Conservation (phyloP, 2,329 filamentous ascomycete species). For the Elsinoe fawcettii region DNA sequence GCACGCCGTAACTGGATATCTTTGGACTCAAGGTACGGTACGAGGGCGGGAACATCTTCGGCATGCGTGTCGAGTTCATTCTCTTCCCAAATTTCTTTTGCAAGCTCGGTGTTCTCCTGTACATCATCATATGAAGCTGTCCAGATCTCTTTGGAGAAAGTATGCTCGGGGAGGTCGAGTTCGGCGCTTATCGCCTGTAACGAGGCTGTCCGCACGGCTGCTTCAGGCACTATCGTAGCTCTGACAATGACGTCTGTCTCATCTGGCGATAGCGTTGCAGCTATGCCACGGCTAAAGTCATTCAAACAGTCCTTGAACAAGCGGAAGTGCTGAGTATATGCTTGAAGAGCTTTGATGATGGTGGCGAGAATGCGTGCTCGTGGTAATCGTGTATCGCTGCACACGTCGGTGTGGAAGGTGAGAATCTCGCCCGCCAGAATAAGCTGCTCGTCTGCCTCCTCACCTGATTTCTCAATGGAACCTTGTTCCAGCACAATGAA, state of each 20-base stretch:
- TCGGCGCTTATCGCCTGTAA: slow-evolving; percentile 86
- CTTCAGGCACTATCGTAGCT: slow-evolving; percentile 70
- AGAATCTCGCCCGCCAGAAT: slow-evolving; percentile 83
- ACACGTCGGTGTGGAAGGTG: slow-evolving; percentile 77
- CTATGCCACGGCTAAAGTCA: slow-evolving; percentile 76
- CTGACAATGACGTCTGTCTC: slow-evolving; percentile 72
- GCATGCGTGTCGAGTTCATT: slow-evolving; percentile 66
- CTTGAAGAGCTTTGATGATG: slow-evolving; percentile 76
- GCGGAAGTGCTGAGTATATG: slow-evolving; percentile 89
- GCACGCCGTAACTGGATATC: slow-evolving; percentile 78
- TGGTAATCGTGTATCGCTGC: slow-evolving; percentile 66
- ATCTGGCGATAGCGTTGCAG: slow-evolving; percentile 64
- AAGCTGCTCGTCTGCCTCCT: slow-evolving; percentile 83
- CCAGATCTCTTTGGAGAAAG: slow-evolving; percentile 87
- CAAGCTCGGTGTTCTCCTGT: slow-evolving; percentile 76
- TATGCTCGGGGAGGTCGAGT: slow-evolving; percentile 79
- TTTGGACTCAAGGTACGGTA: slow-evolving; percentile 71
- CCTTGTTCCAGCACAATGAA: slow-evolving; percentile 71
- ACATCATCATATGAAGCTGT: slow-evolving; percentile 86
- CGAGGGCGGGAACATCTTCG: slow-evolving; percentile 53
- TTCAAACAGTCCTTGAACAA: slow-evolving; percentile 85
- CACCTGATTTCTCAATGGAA: slow-evolving; percentile 61
- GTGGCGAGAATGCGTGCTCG: slow-evolving; percentile 63
- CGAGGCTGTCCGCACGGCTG: slow-evolving; percentile 72
- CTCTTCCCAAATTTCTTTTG: slow-evolving; percentile 88